phyloP scores from a whole-genome alignment of 75 land plant genomes.

The Cupressus sempervirens region DNA sequence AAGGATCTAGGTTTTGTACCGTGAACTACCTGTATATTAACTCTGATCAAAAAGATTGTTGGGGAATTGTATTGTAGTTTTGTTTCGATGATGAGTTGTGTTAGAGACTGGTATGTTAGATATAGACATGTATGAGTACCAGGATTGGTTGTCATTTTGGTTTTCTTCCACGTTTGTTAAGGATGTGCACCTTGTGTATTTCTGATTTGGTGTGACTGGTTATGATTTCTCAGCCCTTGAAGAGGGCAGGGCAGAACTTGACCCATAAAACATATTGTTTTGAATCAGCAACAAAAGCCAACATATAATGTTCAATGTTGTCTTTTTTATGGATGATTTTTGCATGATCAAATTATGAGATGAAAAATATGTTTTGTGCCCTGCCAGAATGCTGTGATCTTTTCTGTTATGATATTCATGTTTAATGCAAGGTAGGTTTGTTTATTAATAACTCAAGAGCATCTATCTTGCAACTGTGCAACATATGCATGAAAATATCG shows the following conservation, averaged over 20 bases:
- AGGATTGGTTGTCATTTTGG: neutral
- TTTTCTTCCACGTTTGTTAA: constrained; percentile 5
- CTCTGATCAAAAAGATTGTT: neutral
- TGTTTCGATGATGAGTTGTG: neutral
- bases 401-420: neutral
- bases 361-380: neutral
- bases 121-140: constrained; percentile 3
- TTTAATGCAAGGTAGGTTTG: neutral
- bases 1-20: constrained; percentile 71
- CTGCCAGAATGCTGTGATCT: neutral
- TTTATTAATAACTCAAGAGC: neutral
- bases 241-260: neutral
- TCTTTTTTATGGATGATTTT: neutral
- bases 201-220: neutral
- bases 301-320: neutral
- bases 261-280: neutral
- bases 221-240: neutral
- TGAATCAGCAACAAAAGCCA: neutral
- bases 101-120: neutral
- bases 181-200: neutral
- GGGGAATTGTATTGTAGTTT: neutral
- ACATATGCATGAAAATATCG: neutral
- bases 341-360: neutral
- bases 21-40: constrained; percentile 22
- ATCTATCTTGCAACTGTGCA: neutral